Conservation (phyloP, 257 asterid genomes). For the Buddleja alternifolia region DNA sequence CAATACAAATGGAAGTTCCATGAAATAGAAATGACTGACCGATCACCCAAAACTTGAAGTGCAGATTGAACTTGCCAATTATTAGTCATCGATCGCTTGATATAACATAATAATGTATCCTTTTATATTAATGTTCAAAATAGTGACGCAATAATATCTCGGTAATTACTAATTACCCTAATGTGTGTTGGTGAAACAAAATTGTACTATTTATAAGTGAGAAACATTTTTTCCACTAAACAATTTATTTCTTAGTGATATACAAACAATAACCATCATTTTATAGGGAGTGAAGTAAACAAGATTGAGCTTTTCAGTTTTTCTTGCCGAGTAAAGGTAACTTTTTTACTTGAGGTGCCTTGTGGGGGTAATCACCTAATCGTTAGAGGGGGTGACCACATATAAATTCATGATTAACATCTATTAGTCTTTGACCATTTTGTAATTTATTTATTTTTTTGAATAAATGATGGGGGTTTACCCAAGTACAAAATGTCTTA, state of each 20-base stretch:
- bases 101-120: too few species aligned
- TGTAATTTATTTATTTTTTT: too few species aligned
- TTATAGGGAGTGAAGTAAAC: constrained; percentile 10
- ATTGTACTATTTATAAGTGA: not conserved
- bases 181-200: not conserved
- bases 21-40: too few species aligned
- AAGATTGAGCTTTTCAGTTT: constrained; percentile 13
- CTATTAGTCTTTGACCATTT: constrained; percentile 26
- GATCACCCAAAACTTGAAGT: too few species aligned
- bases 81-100: too few species aligned
- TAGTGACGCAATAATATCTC: too few species aligned
- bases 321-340: constrained; percentile 12
- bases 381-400: constrained; percentile 11
- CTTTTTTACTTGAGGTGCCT: constrained; percentile 18
- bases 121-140: too few species aligned
- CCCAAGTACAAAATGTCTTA: too few species aligned
- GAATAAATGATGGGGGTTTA: too few species aligned
- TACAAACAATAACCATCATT: constrained; percentile 19
- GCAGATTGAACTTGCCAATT: too few species aligned
- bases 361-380: constrained; percentile 26
- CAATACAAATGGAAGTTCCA: too few species aligned
- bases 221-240: not conserved
- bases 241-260: not conserved
- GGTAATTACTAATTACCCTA: too few species aligned
- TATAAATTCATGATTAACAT: constrained; percentile 3